Evolutionary conservation across 257 asterid genomes (phyloP), one percentile per base, ranked within the genome.

Genomic region (Solanum etuberosum): DNA sequence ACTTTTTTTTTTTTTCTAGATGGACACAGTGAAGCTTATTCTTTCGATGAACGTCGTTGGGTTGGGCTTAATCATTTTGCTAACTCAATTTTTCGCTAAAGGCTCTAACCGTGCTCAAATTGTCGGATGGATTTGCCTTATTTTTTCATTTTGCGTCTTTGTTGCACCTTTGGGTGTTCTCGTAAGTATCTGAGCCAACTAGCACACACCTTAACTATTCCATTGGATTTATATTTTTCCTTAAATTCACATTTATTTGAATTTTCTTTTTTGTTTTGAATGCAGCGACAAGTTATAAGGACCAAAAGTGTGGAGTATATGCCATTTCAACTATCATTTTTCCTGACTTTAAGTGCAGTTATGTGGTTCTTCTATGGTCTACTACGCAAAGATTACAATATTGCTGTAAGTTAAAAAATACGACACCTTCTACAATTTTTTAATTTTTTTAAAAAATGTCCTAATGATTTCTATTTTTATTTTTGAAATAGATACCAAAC

Each of bases 361-460:
- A 92, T 91, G 91, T 95, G 97, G 95, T 95, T 93, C 54, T 93
- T 93, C 86, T 95, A 93, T 13, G 98, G 98, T 29, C 84, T 95
- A 16, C 86, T 93, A 10, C 88, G 89, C 67, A 89, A 92, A n/a
- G 96, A 94, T 90, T 90, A 42, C 72, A 89, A 89, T 85, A 91
- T 94, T 29, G 95, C 96, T 5, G 96, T 95, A 90, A 92, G 96
- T 73, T 43, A 10, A 9, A 34, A 12, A 12, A 18, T 29, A n/a
- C 14, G 8, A 68, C 20, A 29, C 21, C 5, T 37, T 57, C 5
- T 1, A 76, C 5, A 31, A 35, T 6, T 34, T 15, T 27, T 1
- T 9, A 34, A 1, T 48, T 1, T 15, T 2, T 40, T 4, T 38
- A 38, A 34, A 37, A 63, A 59, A 6, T 67, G 25, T 43, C 3